phyloP scores from a whole-genome alignment of 2,329 filamentous ascomycete genomes.

The Aspergillus fructus region DNA sequence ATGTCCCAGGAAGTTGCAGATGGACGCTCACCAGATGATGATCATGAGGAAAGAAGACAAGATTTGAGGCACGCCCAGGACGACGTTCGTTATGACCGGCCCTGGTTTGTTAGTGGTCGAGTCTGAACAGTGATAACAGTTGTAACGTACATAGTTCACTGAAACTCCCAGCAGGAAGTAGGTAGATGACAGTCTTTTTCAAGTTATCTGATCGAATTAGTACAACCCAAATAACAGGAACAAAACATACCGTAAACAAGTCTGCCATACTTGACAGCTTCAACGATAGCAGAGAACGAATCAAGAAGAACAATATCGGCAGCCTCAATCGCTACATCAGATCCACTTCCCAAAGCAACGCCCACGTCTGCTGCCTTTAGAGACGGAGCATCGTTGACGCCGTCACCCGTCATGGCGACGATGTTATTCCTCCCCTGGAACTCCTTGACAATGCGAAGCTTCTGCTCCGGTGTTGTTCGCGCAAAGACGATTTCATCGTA shows the following conservation, averaged over 20 bases:
- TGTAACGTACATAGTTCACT: slow-evolving; percentile 61
- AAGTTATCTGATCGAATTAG: slow-evolving; percentile 57
- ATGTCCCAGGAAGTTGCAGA: too few relatives aligned
- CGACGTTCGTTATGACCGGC: slow-evolving; percentile 72
- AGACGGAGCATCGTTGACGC: slow-evolving; percentile 53
- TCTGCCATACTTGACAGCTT: slow-evolving; percentile 70
- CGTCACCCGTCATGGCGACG: slow-evolving; percentile 54
- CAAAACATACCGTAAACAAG: slow-evolving; percentile 48
- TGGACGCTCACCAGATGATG: slow-evolving; percentile 54
- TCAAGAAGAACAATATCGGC: slow-evolving; percentile 65
- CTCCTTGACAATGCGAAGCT: slow-evolving; percentile 74
- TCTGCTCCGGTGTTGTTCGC: slow-evolving; percentile 74
- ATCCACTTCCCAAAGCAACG: slow-evolving; percentile 58
- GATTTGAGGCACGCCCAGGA: slow-evolving; percentile 72
- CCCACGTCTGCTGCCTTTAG: slow-evolving; percentile 61
- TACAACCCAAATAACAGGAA: neutral
- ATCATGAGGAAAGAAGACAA: slow-evolving; percentile 73
- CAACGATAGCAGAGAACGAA: slow-evolving; percentile 68
- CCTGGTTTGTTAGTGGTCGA: neutral
- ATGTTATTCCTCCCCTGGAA: slow-evolving; percentile 63
- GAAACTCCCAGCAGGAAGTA: slow-evolving; percentile 72
- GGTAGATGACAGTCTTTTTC: slow-evolving; percentile 73
- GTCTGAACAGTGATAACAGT: too few relatives aligned
- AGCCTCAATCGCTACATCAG: slow-evolving; percentile 62
- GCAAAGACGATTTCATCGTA: slow-evolving; percentile 77